phyloP scores from a whole-genome alignment of 768 basidiomycete species.

The Tricholoma bakamatsutake region DNA sequence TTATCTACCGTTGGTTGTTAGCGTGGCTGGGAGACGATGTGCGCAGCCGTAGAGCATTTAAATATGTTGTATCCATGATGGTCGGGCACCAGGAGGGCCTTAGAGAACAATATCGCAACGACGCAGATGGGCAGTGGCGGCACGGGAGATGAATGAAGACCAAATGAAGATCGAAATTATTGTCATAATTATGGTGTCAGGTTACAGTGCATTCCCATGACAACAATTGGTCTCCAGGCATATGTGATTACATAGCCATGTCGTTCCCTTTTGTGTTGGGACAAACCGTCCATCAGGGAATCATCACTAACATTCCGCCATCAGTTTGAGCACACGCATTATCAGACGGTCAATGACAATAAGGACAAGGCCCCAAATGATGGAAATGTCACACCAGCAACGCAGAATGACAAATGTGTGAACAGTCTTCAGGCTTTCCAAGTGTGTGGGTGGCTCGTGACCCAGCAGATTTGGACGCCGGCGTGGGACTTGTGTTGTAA shows the following conservation, averaged over 20 bases:
- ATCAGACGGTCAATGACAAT: no score
- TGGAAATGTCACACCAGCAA: no score
- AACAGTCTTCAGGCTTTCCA: no score
- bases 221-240: neutral
- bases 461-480: no score
- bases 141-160: neutral
- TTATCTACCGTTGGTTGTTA: neutral
- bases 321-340: no score
- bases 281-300: no score
- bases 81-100: neutral
- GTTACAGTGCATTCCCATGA: neutral
- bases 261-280: neutral
- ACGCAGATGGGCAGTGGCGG: neutral
- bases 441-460: no score
- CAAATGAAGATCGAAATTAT: no score
- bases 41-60: neutral
- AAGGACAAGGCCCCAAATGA: no score
- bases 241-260: neutral
- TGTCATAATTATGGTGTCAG: neutral
- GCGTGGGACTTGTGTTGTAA: no score
- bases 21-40: neutral
- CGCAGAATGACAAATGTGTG: no score
- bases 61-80: neutral
- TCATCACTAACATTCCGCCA: no score
- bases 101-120: neutral